phyloP scores from a whole-genome alignment of 345 rosid genomes.

The Acer negundo region DNA sequence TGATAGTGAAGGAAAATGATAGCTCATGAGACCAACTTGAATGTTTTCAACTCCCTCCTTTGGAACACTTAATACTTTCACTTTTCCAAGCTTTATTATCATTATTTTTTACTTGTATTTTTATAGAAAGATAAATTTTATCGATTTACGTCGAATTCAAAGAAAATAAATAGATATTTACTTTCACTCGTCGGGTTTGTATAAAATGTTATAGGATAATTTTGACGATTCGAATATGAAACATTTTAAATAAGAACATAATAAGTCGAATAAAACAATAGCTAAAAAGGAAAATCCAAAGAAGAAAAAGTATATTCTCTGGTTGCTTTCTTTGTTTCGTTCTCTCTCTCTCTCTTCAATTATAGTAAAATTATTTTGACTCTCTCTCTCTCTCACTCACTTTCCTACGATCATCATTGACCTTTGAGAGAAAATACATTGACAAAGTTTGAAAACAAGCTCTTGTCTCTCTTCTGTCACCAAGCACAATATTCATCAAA shows the following conservation, averaged over 20 bases:
- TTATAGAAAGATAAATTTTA: too few relatives aligned
- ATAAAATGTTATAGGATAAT: too few relatives aligned
- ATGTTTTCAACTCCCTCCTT: not conserved
- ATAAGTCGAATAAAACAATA: not conserved
- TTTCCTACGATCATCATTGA: not conserved
- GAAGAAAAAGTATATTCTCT: not conserved
- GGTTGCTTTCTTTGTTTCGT: not conserved
- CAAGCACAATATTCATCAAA: too few relatives aligned
- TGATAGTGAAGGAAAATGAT: conserved; percentile 20
- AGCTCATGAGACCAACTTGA: conserved; percentile 8
- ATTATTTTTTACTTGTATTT: too few relatives aligned
- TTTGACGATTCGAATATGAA: too few relatives aligned
- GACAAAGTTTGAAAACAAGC: not conserved
- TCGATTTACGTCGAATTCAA: too few relatives aligned
- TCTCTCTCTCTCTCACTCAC: not conserved
- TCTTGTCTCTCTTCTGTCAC: too few relatives aligned
- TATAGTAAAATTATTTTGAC: not conserved
- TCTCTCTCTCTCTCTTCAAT: not conserved
- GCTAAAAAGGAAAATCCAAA: not conserved
- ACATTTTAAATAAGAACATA: too few relatives aligned
- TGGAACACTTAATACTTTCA: not conserved
- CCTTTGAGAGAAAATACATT: not conserved
- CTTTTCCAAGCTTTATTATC: not conserved
- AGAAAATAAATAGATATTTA: too few relatives aligned
- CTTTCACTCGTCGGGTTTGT: too few relatives aligned